Percentiles rank a stretch among this genome's conserved stretches.
Evolutionary conservation across 306 rosid species (phyloP).

Genomic region (Castanea mollissima): DNA sequence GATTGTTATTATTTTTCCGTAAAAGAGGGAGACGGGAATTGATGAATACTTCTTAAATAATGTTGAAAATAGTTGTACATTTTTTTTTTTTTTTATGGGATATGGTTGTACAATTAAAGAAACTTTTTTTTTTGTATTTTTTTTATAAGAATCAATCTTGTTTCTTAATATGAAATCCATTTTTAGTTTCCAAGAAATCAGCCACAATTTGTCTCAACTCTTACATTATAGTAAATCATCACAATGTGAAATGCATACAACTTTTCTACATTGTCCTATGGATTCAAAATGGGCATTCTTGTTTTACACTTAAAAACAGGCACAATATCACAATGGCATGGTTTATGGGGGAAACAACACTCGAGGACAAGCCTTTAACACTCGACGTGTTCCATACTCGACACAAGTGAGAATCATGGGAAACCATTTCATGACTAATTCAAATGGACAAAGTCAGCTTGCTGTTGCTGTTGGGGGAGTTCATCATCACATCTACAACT

Average conservation of each 20-base stretch:
- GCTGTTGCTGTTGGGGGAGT: not conserved
- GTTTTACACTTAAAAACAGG: not conserved
- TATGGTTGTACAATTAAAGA: too few relatives aligned
- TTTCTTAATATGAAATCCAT: too few relatives aligned
- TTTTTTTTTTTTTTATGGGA: too few relatives aligned
- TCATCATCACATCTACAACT: not conserved
- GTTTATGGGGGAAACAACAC: not conserved
- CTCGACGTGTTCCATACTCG: not conserved
- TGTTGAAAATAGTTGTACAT: too few relatives aligned
- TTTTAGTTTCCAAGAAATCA: too few relatives aligned
- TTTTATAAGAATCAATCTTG: too few relatives aligned
- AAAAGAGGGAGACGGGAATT: too few relatives aligned
- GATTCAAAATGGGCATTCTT: not conserved
- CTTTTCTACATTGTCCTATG: not conserved
- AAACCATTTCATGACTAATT: slow-evolving; percentile 1
- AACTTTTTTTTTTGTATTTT: too few relatives aligned
- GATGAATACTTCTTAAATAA: too few relatives aligned
- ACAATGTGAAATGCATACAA: too few relatives aligned
- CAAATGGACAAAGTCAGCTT: not conserved
- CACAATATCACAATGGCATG: not conserved
- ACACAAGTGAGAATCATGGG: not conserved
- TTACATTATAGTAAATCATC: not conserved
- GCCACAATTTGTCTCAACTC: not conserved
- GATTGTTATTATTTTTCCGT: too few relatives aligned
- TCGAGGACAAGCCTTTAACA: not conserved